A percentile compares a stretch with the other conserved stretches of the same genome.
phyloP scores from a whole-genome alignment of 2,329 filamentous ascomycete genomes.

The Macrophomina pseudophaseolina region DNA sequence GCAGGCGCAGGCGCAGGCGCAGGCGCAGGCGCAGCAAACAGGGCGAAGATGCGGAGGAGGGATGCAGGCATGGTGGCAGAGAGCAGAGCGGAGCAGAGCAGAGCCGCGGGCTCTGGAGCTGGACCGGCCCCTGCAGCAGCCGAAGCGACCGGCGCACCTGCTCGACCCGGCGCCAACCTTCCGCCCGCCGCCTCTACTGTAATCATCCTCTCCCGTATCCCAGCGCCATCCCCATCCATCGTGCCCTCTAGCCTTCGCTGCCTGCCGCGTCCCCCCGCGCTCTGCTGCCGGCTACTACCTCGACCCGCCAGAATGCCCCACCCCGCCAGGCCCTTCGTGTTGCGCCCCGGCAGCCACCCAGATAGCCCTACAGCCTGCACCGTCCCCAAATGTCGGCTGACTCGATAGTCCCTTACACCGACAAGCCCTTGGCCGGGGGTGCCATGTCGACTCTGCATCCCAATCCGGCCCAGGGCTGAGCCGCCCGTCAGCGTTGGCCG shows the following conservation, averaged over 20 bases:
- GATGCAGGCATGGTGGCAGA: no score
- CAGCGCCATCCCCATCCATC: constrained; percentile 7
- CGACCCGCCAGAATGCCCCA: neutral
- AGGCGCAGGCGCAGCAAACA: neutral
- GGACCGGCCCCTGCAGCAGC: neutral
- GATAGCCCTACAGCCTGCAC: constrained; percentile 10
- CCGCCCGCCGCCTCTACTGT: neutral
- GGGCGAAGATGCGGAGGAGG: neutral
- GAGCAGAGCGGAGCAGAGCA: neutral
- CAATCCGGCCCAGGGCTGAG: neutral
- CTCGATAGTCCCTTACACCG: constrained; percentile 3
- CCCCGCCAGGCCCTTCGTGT: constrained; percentile 1
- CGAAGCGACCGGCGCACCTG: constrained; percentile 1
- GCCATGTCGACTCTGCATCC: constrained; percentile 2
- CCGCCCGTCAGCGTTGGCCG: neutral
- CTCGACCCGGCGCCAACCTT: neutral
- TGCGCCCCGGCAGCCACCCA: neutral
- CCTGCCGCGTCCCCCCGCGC: neutral
- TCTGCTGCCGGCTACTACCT: neutral
- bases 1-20: neutral
- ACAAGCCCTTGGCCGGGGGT: constrained; percentile 8
- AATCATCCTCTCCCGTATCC: constrained; percentile 5
- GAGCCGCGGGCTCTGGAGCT: neutral
- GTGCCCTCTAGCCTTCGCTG: neutral
- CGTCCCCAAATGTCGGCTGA: constrained; percentile 12